phyloP scores from a whole-genome alignment of 306 rosid genomes.

The Vicia sativa region DNA sequence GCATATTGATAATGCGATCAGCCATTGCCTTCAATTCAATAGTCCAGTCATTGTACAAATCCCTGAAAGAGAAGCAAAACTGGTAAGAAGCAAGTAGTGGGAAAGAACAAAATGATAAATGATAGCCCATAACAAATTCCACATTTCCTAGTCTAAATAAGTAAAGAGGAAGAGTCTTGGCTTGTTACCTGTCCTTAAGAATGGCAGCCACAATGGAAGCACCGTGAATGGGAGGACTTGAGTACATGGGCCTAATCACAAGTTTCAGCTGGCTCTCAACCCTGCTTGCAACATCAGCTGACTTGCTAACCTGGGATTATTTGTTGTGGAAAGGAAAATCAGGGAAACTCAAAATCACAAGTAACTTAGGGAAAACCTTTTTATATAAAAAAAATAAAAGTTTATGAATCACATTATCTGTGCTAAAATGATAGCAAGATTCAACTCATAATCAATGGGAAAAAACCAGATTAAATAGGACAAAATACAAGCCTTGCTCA shows the following conservation, averaged over 20 bases:
- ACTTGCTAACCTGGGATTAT: constrained; percentile 71
- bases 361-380: constrained; percentile 9
- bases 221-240: constrained; percentile 97
- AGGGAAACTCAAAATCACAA: constrained; percentile 16
- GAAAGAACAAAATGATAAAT: constrained; percentile 13
- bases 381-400: not conserved
- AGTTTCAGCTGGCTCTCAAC: constrained; percentile 98
- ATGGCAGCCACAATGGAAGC: constrained; percentile 94
- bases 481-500: not conserved
- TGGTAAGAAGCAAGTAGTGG: not conserved
- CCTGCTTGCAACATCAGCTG: constrained; percentile 76
- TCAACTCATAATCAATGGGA: constrained; percentile 12
- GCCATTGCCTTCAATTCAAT: constrained; percentile 98
- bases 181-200: constrained; percentile 79
- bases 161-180: constrained; percentile 9
- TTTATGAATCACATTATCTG: not conserved
- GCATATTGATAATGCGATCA: constrained; percentile 95
- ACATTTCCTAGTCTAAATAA: constrained; percentile 3
- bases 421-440: constrained; percentile 4
- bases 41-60: constrained; percentile 88
- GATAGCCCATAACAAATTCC: constrained; percentile 9
- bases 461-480: constrained; percentile 21
- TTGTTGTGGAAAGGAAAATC: constrained; percentile 8
- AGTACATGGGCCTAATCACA: constrained; percentile 97
- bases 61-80: constrained; percentile 46